Evolutionary conservation across 495 filamentous ascomycete species (phyloP), one percentile per base, ranked within the genome.

Genomic region (Penicillium mononematosum): DNA sequence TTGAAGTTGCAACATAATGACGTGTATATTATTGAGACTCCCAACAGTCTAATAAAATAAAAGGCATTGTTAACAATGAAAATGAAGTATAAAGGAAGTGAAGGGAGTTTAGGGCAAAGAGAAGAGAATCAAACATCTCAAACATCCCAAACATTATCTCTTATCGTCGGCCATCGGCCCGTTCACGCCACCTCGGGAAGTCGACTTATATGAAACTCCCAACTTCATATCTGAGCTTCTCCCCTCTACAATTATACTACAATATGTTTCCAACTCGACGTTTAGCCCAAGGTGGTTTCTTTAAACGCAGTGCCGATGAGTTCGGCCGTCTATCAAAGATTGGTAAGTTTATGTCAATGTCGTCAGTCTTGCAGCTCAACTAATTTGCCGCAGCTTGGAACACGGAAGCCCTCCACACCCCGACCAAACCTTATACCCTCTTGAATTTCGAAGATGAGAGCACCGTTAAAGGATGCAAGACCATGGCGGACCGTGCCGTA

Each of bases 401-500:
- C 57, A 68, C 70, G 31, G 81, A 84, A 62, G 71, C 64, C 47
- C 70, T 83, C 31, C 67, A 67, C 32, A 77, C 66, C 8, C 78
- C 78, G n/a, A 78, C 72, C 6, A 79, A 75, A 41, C 77, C 80
- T 0, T 78, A 76, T 52, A 50, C 59, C n/a, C 73, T 83, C 27
- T 68, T 81, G 32, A 68, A 81, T 50, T 81, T 98, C 76, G 81
- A 85, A 75, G 75, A 83, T 53, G 79, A 84, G 41, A 74, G 81
- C 11, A 79, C 83, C 12, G 65, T 91, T 32, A 68, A 79, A 17
- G 75, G 75, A 39, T 93, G 88, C 79, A 96, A 93, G 67, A 78
- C 86, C 51, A 91, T 98, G 84, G 88, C 83, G 67, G 94, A 98
- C 68, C 77, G 75, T 36, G 89, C 92, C 62, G 87, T 96, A 8